phyloP scores from a whole-genome alignment of 2,329 filamentous ascomycete genomes.

The Emydomyces testavorans region DNA sequence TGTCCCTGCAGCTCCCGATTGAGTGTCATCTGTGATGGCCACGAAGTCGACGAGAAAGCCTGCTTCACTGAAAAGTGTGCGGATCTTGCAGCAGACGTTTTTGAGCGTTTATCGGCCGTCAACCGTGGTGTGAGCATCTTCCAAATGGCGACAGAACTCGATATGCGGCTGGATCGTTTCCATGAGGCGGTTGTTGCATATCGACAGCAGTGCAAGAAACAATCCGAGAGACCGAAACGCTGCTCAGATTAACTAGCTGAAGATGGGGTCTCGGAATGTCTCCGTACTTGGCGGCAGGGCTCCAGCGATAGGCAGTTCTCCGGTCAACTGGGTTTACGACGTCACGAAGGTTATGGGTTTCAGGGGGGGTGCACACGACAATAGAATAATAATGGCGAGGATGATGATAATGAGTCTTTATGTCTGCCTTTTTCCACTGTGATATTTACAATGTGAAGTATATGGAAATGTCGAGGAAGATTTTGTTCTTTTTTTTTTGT shows the following conservation, averaged over 20 bases:
- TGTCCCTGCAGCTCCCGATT: constrained; percentile 31
- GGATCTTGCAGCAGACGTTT: constrained; percentile 24
- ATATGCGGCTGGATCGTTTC: constrained; percentile 21
- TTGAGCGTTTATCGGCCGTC: constrained; percentile 24
- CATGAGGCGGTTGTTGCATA: constrained; percentile 25
- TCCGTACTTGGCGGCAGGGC: constrained; percentile 15
- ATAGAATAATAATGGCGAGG: background rate
- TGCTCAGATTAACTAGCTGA: constrained; percentile 6
- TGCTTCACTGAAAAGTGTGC: constrained; percentile 20
- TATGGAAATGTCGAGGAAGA: constrained; percentile 6
- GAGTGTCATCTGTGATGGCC: constrained; percentile 21
- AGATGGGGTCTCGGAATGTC: constrained; percentile 9
- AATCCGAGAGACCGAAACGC: background rate
- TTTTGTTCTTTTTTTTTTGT: background rate
- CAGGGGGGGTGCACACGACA: background rate
- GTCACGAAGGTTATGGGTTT: constrained; percentile 5
- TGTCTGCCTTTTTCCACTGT: background rate
- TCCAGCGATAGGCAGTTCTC: constrained; percentile 10
- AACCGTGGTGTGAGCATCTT: constrained; percentile 18
- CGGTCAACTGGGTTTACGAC: constrained; percentile 8
- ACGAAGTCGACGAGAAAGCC: constrained; percentile 15
- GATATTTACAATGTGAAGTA: constrained; percentile 3
- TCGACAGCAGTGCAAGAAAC: constrained; percentile 15
- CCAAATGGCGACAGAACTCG: constrained; percentile 20
- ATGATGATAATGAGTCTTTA: background rate